Conservation (phyloP, 2,329 filamentous ascomycete species). For the Cercospora sesami region DNA sequence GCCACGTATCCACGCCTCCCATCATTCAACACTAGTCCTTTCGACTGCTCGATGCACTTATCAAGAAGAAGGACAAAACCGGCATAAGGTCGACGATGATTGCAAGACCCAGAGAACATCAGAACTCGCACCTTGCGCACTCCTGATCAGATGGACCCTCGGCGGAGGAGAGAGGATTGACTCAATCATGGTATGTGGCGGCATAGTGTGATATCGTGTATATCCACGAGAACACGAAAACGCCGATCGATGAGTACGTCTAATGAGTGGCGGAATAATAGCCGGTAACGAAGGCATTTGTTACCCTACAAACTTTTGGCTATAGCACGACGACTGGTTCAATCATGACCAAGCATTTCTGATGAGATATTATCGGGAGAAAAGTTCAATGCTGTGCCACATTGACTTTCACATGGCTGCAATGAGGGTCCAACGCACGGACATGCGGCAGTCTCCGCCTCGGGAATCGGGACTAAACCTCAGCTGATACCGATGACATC, state of each 20-base stretch:
- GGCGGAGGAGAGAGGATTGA: not conserved
- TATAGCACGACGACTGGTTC: not conserved
- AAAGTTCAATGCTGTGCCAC: not conserved
- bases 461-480: not conserved
- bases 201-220: not conserved
- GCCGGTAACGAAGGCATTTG: not conserved
- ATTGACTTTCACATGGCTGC: not conserved
- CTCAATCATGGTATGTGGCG: not conserved
- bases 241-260: not conserved
- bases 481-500: conserved; percentile 5
- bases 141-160: not conserved
- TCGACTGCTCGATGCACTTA: not conserved
- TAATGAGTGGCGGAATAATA: not conserved
- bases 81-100: not conserved
- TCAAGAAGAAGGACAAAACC: not conserved
- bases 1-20: not conserved
- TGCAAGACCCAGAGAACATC: not conserved
- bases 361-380: not conserved
- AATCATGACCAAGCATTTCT: not conserved
- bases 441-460: not conserved
- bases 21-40: not conserved
- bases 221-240: not conserved
- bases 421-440: not conserved
- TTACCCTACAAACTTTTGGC: not conserved
- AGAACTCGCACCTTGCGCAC: not conserved